A percentile compares a stretch with the other conserved stretches of the same genome.
Conservation (phyloP, 108 stramenopile species). For the Schizochytrium sp. region DNA sequence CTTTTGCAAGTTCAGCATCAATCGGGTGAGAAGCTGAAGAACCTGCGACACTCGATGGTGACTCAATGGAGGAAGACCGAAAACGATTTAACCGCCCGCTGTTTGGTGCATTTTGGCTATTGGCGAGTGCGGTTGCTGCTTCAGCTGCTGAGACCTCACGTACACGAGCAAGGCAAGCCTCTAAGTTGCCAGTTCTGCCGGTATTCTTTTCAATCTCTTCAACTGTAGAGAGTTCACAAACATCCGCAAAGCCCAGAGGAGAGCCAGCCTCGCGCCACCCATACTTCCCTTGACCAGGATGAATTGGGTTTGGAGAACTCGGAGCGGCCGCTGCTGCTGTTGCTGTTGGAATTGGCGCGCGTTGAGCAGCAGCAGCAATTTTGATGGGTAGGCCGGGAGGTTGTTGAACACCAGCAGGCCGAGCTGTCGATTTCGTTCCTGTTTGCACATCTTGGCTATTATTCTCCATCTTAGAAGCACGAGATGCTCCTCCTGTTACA, state of each 20-base stretch:
- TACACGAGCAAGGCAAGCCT: conserved; percentile 33
- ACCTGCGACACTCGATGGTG: conserved; percentile 6
- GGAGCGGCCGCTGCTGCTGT: neutral
- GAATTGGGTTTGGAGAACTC: neutral
- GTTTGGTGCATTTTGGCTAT: neutral
- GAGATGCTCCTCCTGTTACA: too few species aligned
- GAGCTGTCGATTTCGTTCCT: neutral
- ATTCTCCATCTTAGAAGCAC: too few species aligned
- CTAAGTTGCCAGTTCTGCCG: neutral
- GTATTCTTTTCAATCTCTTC: neutral
- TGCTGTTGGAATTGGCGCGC: neutral
- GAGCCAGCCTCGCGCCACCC: conserved; percentile 26
- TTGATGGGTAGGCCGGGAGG: conserved; percentile 2
- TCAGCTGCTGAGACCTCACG: neutral
- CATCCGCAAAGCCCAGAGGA: neutral
- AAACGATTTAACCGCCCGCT: neutral
- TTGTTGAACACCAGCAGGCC: neutral
- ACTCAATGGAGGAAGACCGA: neutral
- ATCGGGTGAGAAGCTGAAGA: conserved; percentile 72
- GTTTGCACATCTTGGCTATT: neutral
- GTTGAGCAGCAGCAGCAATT: neutral
- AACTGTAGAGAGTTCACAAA: neutral
- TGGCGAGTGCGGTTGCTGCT: neutral
- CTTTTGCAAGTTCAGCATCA: conserved; percentile 75
- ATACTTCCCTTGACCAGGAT: neutral